Evolutionary conservation across 2,329 filamentous ascomycete species (phyloP), one percentile per base, ranked within the genome.

Genomic region (Dactylellina cionopaga): DNA sequence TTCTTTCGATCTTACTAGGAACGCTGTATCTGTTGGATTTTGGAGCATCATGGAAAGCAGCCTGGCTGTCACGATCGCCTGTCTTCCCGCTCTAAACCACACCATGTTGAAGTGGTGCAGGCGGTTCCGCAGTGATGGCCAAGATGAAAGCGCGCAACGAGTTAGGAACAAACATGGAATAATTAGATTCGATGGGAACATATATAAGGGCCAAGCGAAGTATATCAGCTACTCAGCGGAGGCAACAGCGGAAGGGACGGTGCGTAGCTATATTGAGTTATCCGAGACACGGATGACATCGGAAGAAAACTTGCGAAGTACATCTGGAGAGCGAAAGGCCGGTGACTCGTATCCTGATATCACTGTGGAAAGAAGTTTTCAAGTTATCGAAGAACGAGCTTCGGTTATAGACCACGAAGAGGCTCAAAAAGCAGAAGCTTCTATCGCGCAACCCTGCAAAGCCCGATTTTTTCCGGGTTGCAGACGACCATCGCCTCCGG

Each of bases 21-120:
- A 60, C 33, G 63, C 62, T 2, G 52, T 41, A 7, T 41, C 69
- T 5, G 62, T 74, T 25, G 69, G 62, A 5, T 74, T 74, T 29
- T 74, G 63, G 62, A 68, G 69, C 24, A 74, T 74, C 7, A 66
- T 74, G 62, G 69, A 74, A 29, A 74, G 69, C 33, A 66, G 60
- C 29, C 69, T 74, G 25, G 69, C 69, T 10, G 69, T 74, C 10
- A 74, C 62, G 9, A 63, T 74, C 17, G 69, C 69, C 6, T 74
- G 69, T 24, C 43, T 74, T 1, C 69, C 69, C 13, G 69, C 69
- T 2, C 29, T 74, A 6, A 74, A 74, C 31, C 59, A 54, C 11
- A 46, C 59, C 2, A 58, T 72, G 27, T 19, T 72, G 6, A 39
- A 10, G 7, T 65, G 46, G 13, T 54, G 68, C 17, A 31, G 44